phyloP scores from a whole-genome alignment of 2,329 filamentous ascomycete genomes.

The Geosmithia morbida region DNA sequence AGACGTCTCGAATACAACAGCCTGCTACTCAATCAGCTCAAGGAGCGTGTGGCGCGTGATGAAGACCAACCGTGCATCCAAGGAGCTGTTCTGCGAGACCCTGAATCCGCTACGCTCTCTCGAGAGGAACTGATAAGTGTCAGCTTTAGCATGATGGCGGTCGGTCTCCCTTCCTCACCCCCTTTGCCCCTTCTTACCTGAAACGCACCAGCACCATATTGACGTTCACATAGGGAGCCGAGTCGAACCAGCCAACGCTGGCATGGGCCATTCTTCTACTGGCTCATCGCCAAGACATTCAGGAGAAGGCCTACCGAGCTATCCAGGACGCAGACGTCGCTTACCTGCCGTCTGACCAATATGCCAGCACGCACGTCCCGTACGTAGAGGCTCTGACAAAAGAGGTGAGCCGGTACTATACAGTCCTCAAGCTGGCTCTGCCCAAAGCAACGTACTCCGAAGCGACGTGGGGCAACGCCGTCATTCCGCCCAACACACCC shows the following conservation, averaged over 20 bases:
- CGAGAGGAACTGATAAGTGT: constrained; percentile 54
- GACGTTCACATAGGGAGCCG: constrained; percentile 7
- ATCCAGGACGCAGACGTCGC: constrained; percentile 4
- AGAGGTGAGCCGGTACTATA: constrained; percentile 49
- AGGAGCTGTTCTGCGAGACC: constrained; percentile 52
- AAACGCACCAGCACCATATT: no score
- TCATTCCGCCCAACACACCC: constrained; percentile 38
- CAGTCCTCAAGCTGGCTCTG: constrained; percentile 49
- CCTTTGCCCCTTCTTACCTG: neutral
- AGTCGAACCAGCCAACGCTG: constrained; percentile 12
- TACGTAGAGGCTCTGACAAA: constrained; percentile 52
- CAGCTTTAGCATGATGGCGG: constrained; percentile 42
- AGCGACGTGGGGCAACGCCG: constrained; percentile 9
- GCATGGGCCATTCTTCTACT: constrained; percentile 13
- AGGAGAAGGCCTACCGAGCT: constrained; percentile 10
- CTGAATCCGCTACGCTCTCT: constrained; percentile 45
- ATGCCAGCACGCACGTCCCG: constrained; percentile 36
- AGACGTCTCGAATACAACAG: constrained; percentile 8
- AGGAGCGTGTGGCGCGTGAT: constrained; percentile 22
- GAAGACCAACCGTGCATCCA: constrained; percentile 54
- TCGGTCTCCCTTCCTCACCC: neutral
- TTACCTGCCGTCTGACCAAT: constrained; percentile 5
- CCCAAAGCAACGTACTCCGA: constrained; percentile 29
- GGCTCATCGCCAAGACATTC: constrained; percentile 11
- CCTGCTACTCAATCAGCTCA: constrained; percentile 6